Base-by-base conservation (phyloP, 495 filamentous ascomycete species). In the Chaetomidium leptoderma region DNA sequence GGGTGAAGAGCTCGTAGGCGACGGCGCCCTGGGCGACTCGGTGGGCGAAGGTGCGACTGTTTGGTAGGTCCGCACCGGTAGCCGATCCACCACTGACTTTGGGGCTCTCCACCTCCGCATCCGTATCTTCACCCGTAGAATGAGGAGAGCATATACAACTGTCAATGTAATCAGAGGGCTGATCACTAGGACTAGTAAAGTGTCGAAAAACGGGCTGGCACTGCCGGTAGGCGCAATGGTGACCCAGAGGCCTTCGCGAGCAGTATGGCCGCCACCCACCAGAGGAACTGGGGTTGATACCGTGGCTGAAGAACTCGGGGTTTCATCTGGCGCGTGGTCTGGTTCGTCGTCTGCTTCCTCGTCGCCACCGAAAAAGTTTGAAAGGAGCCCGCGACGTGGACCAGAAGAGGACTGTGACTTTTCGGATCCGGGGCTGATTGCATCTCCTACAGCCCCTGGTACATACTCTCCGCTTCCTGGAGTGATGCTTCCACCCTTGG, bases 61-160 rank as follows among this genome's bases (percentile, higher is more conserved):
- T 62, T 95, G 92, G 63, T 97, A 98, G 0, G 90, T 96, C 54
- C 92, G 83, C 32, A 98, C 91, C 23, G 93, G 93, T n/a, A 98
- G 82, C 45, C 87, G 85, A 61, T 96, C 92, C 30, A 98, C 92
- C 1, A 98, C 86, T 11, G 89, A 95, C 68, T 97, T 98, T 4
- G 93, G 93, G 37, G 93, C 93, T 63, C 93, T 84, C 93, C 93
- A 98, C 58, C 93, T 81, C 61, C 92, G 81, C 46, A 93, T 82
- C 27, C 92, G 86, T 53, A 97, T 92, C 53, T 91, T 88, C 26
- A 91, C 92, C 42, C 95, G 88, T 39, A 97, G 73, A 23, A 97
- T 76, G 17, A 97, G 80, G 11, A 98, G 80, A 39, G 90, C 85
- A 68, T 98, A 98, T 2, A 98, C 95, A 17, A 97, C 84, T 2